Evolutionary conservation across 2,329 filamentous ascomycete species (phyloP), one percentile per base, ranked within the genome.

Genomic region (Plenodomus biglobosus): DNA sequence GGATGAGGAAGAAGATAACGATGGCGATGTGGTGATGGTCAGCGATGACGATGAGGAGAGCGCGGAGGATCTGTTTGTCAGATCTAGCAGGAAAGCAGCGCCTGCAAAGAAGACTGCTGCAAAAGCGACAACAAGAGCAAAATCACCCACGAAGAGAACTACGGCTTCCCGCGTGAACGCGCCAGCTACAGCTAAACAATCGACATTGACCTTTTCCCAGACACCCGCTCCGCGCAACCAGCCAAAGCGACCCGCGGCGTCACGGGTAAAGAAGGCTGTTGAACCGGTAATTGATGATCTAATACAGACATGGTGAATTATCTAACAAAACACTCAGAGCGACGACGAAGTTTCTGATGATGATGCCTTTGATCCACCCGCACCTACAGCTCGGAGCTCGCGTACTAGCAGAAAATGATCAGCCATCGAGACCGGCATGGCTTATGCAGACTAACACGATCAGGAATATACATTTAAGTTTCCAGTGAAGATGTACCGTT

Each of bases 31-130:
- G n/a, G 69, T 74, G 48, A 67, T 73, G 57, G 70, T 78, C 19
- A 75, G 76, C 27, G 75, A 77, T 21, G 73, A 76, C 5, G 75
- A 75, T 19, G 64, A 77, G 18, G 78, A 80, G 15, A 79, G 79
- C 8, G 71, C 66, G n/a, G 65, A 73, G 24, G 68, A 66, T 6
- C 61, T 78, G 1, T 78, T 78, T 48, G 72, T 77, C 38, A 69
- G 60, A 39, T 58, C 64, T 42, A 38, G 54, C 21, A 58, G 59
- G 53, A 68, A 65, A 38, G 56, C 61, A 36, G 56, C 62, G 4
- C 55, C 65, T n/a, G 53, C 58, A 19, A 70, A 59, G 52, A 71
- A 69, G 47, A 8, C 58, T 8, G 39, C 56, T 16, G 51, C 65
- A 4, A 50, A 20, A 45, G 38, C 42, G 16, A 6, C 35, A 18